Evolutionary conservation across 495 filamentous ascomycete genomes (phyloP), one percentile per base, ranked within the genome.

Genomic region (Hyaloscypha variabilis): DNA sequence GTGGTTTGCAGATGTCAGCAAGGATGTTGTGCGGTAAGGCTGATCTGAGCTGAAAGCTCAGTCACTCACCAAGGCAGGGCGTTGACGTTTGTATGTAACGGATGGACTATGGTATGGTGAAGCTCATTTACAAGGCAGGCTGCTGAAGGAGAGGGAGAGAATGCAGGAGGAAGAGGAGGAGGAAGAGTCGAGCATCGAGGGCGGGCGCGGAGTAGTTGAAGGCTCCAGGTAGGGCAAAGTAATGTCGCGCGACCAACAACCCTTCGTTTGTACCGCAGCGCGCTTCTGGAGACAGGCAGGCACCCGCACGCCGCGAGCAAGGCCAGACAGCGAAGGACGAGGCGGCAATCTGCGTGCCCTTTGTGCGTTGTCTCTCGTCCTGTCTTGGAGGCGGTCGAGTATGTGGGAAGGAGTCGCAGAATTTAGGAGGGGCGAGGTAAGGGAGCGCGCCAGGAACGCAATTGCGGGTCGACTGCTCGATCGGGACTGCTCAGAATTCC

Each of bases 251-350:
- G 68, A 69, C 66, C 69, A 67, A 57, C 69, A 67, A 57, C 62
- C 65, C 62, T 67, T 69, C 63, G 71, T 70, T 73, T 70, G 71
- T 70, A 68, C 65, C 68, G 61, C 67, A 64, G 65, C 56, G 70
- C 58, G 62, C 23, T 53, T 58, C 28, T 29, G 46, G 31, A 36
- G 21, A 60, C 30, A 64, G 58, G 65, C 58, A 72, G 67, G 71
- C 68, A 73, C 61, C 71, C 68, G 71, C 51, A 46, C 24, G 60
- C 13, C 17, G 42, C 17, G 49, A 58, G 36, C 50, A 58, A 25
- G 56, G 25, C 50, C 23, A 53, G 60, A 39, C 24, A 36, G n/a
- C 39, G 64, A 58, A 60, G 63, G 52, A 56, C 63, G 54, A 64
- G 59, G 46, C 60, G 26, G 62, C 56, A 55, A 57, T 61, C 52